Percentiles rank a stretch among this genome's conserved stretches.
These are phyloP conservation scores for Anthracocystis setariae DNA, from an alignment of 1,284 basidiomycete species.

Conservation along the genomic window DNA sequence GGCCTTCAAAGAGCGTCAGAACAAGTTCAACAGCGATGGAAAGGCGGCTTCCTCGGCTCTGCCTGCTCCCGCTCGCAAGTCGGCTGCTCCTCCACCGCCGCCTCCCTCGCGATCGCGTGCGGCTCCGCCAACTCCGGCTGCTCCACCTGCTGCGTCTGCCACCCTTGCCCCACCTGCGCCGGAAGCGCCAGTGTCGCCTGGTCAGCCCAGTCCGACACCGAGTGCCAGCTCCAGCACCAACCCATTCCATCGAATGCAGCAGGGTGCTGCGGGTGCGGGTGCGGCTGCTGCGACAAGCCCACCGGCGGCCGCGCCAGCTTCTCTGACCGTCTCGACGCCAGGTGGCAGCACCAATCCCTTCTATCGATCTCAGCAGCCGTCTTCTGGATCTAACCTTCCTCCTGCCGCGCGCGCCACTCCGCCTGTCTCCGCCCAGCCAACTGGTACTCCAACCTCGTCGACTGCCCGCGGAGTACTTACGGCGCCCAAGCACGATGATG, in stretches of 20 bases:
- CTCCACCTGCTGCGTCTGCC: slow-evolving; percentile 35
- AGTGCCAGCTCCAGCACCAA: slow-evolving; percentile 52
- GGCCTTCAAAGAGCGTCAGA: slow-evolving; percentile 59
- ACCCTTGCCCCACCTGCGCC: slow-evolving; percentile 25
- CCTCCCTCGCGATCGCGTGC: slow-evolving; percentile 45
- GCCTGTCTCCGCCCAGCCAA: slow-evolving; percentile 47
- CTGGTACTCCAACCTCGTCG: slow-evolving; percentile 25
- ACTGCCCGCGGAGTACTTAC: slow-evolving; percentile 45
- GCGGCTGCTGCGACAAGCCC: slow-evolving; percentile 18
- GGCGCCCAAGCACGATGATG: slow-evolving; percentile 61
- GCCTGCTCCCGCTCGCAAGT: slow-evolving; percentile 54
- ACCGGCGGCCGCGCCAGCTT: slow-evolving; percentile 16
- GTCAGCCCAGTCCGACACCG: slow-evolving; percentile 31
- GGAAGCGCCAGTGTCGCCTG: slow-evolving; percentile 27
- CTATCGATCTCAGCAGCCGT: slow-evolving; percentile 49
- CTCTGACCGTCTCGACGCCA: slow-evolving; percentile 24
- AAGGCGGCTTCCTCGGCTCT: slow-evolving; percentile 43
- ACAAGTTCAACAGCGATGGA: slow-evolving; percentile 43
- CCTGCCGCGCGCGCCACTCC: slow-evolving; percentile 43
- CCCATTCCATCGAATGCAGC: slow-evolving; percentile 62
- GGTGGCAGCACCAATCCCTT: slow-evolving; percentile 60
- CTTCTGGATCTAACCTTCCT: slow-evolving; percentile 37
- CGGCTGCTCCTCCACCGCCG: slow-evolving; percentile 42
- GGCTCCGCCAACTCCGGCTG: slow-evolving; percentile 41
- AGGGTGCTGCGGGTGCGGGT: slow-evolving; percentile 31